These are phyloP conservation scores for Clathrospora elynae DNA, from an alignment of 2,329 filamentous ascomycete genomes.

Conservation along the genomic window DNA sequence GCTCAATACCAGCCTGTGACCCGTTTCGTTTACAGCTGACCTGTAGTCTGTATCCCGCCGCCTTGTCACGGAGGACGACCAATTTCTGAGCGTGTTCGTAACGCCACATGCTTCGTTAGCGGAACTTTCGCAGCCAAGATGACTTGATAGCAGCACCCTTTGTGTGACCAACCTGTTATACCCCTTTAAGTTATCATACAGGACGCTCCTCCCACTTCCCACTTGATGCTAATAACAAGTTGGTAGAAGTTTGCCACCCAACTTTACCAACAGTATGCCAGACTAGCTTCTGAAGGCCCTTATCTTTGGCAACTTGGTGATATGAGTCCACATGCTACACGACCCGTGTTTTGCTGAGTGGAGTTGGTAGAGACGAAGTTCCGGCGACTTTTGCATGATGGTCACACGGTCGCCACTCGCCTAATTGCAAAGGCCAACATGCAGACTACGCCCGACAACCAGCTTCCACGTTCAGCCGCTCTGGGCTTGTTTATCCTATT, in stretches of 20 bases:
- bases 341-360: conserved; percentile 21
- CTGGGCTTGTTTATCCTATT: conserved; percentile 15
- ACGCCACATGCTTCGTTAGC: conserved; percentile 18
- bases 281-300: conserved; percentile 33
- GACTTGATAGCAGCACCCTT: conserved; percentile 14
- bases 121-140: conserved; percentile 3
- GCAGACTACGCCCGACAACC: conserved; percentile 12
- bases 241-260: conserved; percentile 11
- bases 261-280: conserved; percentile 10
- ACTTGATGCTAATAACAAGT: conserved; percentile 22
- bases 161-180: conserved; percentile 24
- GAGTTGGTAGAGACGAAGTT: conserved; percentile 26
- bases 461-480: conserved; percentile 10
- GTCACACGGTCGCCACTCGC: too few relatives aligned
- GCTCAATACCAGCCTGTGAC: conserved; percentile 15
- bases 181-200: conserved; percentile 23
- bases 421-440: conserved; percentile 29
- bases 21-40: conserved; percentile 29
- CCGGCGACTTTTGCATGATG: too few relatives aligned
- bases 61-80: conserved; percentile 11
- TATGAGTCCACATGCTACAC: conserved; percentile 28
- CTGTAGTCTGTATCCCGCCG: conserved; percentile 16
- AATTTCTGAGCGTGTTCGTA: conserved; percentile 10
- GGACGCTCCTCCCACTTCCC: conserved; percentile 20
- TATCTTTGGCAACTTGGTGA: conserved; percentile 26